Conservation (phyloP, 352 stramenopile genomes). For the Globisporangium mamillatum region DNA sequence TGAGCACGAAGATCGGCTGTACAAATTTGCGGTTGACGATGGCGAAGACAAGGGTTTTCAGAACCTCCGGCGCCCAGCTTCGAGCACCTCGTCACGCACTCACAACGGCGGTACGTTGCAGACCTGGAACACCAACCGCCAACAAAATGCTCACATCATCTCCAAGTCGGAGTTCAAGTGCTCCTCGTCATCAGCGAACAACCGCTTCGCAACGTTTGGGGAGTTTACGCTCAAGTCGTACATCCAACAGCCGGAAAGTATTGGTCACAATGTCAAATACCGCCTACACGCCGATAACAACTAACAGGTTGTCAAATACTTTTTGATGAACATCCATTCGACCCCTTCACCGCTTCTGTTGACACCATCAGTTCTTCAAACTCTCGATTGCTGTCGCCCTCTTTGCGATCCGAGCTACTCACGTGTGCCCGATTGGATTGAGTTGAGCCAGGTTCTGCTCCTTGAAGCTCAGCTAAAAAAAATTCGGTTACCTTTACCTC, state of each 20-base stretch:
- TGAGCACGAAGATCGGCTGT: slow-evolving; percentile 7
- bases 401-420: neutral
- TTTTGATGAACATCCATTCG: neutral
- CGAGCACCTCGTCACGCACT: neutral
- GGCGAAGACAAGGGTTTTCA: neutral
- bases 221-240: slow-evolving; percentile 9
- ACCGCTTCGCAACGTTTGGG: neutral
- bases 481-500: neutral
- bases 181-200: neutral
- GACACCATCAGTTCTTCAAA: neutral
- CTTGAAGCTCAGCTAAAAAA: neutral
- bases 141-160: slow-evolving; percentile 5
- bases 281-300: slow-evolving; percentile 10
- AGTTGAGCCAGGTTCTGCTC: neutral
- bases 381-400: neutral
- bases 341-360: slow-evolving; percentile 1
- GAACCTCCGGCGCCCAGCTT: neutral
- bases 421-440: neutral
- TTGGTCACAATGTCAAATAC: slow-evolving; percentile 2
- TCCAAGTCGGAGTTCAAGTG: slow-evolving; percentile 9
- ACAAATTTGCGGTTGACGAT: slow-evolving; percentile 6
- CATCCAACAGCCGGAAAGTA: neutral
- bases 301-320: neutral
- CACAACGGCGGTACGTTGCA: neutral
- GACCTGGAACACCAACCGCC: slow-evolving; percentile 6